These are phyloP conservation scores for Hypocrella siamensis DNA, from an alignment of 2,329 filamentous ascomycete species.

Conservation along the genomic window DNA sequence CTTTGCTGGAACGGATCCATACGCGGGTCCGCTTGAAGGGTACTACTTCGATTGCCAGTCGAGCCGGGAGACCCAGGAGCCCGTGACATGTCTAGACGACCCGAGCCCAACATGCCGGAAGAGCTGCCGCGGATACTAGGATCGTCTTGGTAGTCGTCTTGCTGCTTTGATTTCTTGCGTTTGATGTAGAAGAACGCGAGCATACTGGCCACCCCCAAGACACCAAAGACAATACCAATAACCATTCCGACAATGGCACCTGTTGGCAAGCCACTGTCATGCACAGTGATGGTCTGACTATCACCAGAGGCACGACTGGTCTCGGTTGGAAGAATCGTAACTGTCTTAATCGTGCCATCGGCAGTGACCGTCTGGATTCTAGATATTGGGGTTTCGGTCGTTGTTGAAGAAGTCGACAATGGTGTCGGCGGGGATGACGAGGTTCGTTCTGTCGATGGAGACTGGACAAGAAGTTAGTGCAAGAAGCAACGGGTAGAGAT, in stretches of 20 bases:
- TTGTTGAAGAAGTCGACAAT: background rate
- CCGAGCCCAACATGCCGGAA: constrained; percentile 28
- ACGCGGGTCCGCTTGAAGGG: constrained; percentile 43
- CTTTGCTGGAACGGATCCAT: constrained; percentile 45
- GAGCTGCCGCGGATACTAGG: constrained; percentile 35
- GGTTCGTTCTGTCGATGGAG: background rate
- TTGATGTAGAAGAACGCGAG: constrained; percentile 27
- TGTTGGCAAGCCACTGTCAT: constrained; percentile 19
- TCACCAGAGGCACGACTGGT: constrained; percentile 7
- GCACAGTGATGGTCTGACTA: constrained; percentile 4
- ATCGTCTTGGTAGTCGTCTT: constrained; percentile 25
- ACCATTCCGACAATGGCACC: constrained; percentile 37
- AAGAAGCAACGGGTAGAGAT: too few relatives aligned
- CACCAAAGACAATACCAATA: constrained; percentile 30
- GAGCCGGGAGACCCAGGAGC: constrained; percentile 17
- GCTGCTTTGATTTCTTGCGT: constrained; percentile 26
- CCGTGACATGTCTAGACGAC: constrained; percentile 26
- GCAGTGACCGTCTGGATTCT: constrained; percentile 37
- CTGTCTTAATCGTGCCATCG: constrained; percentile 35
- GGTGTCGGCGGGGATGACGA: background rate
- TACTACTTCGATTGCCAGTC: constrained; percentile 33
- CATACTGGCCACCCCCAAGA: constrained; percentile 21
- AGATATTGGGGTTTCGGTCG: constrained; percentile 5
- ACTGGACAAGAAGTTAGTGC: too few relatives aligned
- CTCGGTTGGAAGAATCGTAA: constrained; percentile 33